A percentile compares a stretch with the other conserved stretches of the same genome.
phyloP scores from a whole-genome alignment of 345 rosid species.

The Populus nigra region DNA sequence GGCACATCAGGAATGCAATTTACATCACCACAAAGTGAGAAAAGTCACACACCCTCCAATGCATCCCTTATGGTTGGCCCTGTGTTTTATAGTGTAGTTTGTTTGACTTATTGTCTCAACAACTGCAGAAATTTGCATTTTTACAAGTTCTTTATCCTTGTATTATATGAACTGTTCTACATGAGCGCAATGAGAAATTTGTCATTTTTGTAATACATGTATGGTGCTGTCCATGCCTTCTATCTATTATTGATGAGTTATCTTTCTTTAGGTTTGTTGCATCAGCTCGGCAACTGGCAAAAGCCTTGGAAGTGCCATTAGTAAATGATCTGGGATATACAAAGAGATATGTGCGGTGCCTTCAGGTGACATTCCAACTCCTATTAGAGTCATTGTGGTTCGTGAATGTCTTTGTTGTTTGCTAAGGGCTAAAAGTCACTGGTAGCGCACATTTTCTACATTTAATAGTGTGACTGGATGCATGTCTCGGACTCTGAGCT shows the following conservation, averaged over 20 bases:
- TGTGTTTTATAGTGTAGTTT: neutral
- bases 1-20: neutral
- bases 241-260: conserved; percentile 5
- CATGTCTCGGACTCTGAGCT: no score
- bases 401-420: neutral
- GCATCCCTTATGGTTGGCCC: neutral
- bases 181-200: neutral
- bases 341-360: conserved; percentile 95
- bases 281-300: conserved; percentile 95
- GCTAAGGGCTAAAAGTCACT: neutral
- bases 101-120: neutral
- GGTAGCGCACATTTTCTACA: neutral
- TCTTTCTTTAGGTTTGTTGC: conserved; percentile 73
- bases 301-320: conserved; percentile 92
- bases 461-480: neutral
- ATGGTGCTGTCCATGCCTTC: neutral
- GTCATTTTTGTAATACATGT: neutral
- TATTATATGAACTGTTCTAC: neutral
- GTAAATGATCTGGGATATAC: conserved; percentile 99
- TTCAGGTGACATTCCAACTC: conserved; percentile 60
- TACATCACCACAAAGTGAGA: neutral
- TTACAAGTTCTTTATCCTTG: neutral
- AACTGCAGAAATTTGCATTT: no score
- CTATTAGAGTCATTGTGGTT: conserved; percentile 2
- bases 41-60: neutral